These are phyloP conservation scores for Prunus yedoensis DNA, from an alignment of 331 rosid genomes.

Conservation along the genomic window DNA sequence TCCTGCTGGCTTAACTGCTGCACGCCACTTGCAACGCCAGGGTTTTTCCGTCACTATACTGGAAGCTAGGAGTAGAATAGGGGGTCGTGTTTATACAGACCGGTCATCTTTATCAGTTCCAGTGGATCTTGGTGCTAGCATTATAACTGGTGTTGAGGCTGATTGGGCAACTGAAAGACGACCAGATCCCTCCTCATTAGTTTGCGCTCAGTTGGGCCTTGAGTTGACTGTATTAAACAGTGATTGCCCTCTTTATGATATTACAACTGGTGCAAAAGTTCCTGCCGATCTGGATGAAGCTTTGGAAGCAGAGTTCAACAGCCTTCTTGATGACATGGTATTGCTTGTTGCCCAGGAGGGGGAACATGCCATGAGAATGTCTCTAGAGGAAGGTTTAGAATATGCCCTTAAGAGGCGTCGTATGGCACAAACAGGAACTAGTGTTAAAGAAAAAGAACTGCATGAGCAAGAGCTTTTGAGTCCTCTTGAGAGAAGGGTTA, in stretches of 20 bases:
- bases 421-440: constrained; percentile 40
- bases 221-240: constrained; percentile 87
- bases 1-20: constrained; percentile 98
- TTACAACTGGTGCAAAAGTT: constrained; percentile 74
- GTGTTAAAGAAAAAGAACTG: constrained; percentile 46
- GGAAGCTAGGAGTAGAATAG: constrained; percentile 92
- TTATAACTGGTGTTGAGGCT: constrained; percentile 99
- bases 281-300: constrained; percentile 92
- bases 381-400: constrained; percentile 98
- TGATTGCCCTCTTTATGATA: constrained; percentile 97
- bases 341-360: constrained; percentile 83
- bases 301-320: constrained; percentile 90
- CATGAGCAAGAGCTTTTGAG: constrained; percentile 57
- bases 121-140: constrained; percentile 99
- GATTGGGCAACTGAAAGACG: constrained; percentile 97
- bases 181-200: constrained; percentile 95
- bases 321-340: constrained; percentile 95
- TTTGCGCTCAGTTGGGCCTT: constrained; percentile 96
- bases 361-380: constrained; percentile 81
- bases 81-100: constrained; percentile 96
- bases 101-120: constrained; percentile 89
- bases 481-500: constrained; percentile 96
- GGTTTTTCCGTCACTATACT: constrained; percentile 77
- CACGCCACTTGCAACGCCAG: constrained; percentile 94
- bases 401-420: constrained; percentile 85